Percentiles rank a stretch among this genome's conserved stretches.
These are phyloP conservation scores for Gossypium stocksii DNA, from an alignment of 345 rosid species.

Conservation along the genomic window DNA sequence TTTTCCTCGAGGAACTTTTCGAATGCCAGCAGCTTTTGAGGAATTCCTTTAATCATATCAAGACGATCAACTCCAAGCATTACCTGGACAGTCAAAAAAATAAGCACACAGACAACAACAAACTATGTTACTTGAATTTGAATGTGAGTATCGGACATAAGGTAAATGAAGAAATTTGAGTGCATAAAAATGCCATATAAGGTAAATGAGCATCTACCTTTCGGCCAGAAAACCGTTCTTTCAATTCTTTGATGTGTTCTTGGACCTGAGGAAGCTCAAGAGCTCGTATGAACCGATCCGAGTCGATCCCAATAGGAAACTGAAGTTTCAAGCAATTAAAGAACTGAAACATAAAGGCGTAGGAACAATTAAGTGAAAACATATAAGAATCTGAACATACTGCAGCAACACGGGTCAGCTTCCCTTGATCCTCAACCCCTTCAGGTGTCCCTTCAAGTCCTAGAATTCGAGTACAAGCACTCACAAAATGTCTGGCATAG, in stretches of 20 bases:
- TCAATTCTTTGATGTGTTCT: slow-evolving; percentile 73
- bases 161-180: neutral
- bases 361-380: slow-evolving; percentile 20
- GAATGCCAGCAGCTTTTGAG: slow-evolving; percentile 95
- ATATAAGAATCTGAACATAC: slow-evolving; percentile 41
- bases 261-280: slow-evolving; percentile 60
- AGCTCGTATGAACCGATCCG: slow-evolving; percentile 78
- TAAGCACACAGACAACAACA: slow-evolving; percentile 6
- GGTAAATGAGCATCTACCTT: slow-evolving; percentile 49
- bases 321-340: slow-evolving; percentile 31
- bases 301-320: slow-evolving; percentile 99
- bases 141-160: neutral
- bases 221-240: slow-evolving; percentile 89
- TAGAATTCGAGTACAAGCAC: slow-evolving; percentile 98
- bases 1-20: slow-evolving; percentile 99
- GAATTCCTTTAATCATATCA: slow-evolving; percentile 99
- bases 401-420: slow-evolving; percentile 95
- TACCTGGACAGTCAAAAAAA: slow-evolving; percentile 41
- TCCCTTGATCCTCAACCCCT: slow-evolving; percentile 98
- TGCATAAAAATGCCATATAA: neutral
- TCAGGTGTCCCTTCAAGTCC: slow-evolving; percentile 99
- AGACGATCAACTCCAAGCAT: slow-evolving; percentile 99
- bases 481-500: slow-evolving; percentile 98
- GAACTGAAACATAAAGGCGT: slow-evolving; percentile 8
- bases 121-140: neutral